phyloP scores from a whole-genome alignment of 805 yeast species.

The Metschnikowia gelsemii region DNA sequence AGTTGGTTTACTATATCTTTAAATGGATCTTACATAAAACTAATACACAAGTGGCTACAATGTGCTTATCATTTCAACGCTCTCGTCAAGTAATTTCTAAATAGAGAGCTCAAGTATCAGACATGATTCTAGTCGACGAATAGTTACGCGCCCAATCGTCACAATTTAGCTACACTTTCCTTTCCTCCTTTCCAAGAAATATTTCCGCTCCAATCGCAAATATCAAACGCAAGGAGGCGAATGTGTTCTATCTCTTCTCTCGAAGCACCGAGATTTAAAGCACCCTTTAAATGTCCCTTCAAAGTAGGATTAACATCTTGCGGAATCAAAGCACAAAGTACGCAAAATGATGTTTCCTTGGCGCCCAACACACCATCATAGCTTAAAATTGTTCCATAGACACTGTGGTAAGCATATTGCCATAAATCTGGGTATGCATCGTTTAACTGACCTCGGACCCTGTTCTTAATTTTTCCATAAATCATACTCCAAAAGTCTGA shows the following conservation, averaged over 20 bases:
- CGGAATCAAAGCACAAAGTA: conserved; percentile 79
- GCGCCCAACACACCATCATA: conserved; percentile 60
- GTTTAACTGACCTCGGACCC: conserved; percentile 66
- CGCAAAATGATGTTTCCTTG: conserved; percentile 71
- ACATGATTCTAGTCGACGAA: not conserved
- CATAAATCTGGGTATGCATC: conserved; percentile 85
- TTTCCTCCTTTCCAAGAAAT: conserved; percentile 49
- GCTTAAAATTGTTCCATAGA: conserved; percentile 76
- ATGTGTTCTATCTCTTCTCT: conserved; percentile 59
- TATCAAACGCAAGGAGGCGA: conserved; percentile 59
- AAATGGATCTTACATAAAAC: not conserved
- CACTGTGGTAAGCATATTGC: conserved; percentile 66
- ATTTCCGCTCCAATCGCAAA: conserved; percentile 74
- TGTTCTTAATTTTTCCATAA: conserved; percentile 68
- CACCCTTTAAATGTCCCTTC: conserved; percentile 88
- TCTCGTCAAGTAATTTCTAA: not conserved
- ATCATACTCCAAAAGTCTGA: conserved; percentile 66
- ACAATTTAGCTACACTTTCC: conserved; percentile 54
- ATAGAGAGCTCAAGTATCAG: not conserved
- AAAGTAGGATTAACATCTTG: conserved; percentile 93
- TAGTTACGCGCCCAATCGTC: not conserved
- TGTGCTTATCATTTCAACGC: too few species aligned
- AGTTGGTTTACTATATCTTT: not conserved
- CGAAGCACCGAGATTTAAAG: conserved; percentile 73
- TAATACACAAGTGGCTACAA: not conserved